Evolutionary conservation across 129 eudicot species (phyloP), one percentile per base, ranked within the genome.

Genomic region (Centrapalus pauciflorus): DNA sequence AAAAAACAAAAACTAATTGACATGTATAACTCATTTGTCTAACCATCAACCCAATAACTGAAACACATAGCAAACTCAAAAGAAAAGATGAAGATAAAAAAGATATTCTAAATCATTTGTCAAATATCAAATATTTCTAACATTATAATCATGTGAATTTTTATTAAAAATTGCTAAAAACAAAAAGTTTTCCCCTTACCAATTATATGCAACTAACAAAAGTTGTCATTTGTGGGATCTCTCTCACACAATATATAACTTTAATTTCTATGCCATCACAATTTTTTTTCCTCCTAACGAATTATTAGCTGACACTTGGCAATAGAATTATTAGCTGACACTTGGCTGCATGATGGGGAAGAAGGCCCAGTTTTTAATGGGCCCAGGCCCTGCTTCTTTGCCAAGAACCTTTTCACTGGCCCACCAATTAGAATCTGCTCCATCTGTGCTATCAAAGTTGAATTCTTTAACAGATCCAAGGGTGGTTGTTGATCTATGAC

Each of bases 401-500:
- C 78, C 84, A 21, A 72, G 54, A 64, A 82, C 90, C 81, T 83
- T 92, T 70, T 82, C 95, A 70, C 75, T 85, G 19, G 83, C 84
- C 90, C 96, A 90, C 95, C 95, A 86, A 61, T 46, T 38, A 26
- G 63, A 68, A 27, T 75, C 74, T 58, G 13, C 81, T 45, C 78
- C 95, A 37, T 92, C 84, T 0, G 79, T 72, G 64, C 70, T 89
- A 56, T 82, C 97, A 74, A 94, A 94, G 72, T 86, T 86, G 74
- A 94, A 94, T 11, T 94, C 99, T 77, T 75, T 86, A 26, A 64
- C 69, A 16, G 95, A 94, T 29, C 97, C 95, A 26, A 89, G 82
- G 13, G 87, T 89, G 61, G 54, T 40, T 7, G 82, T 80, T 38
- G 99, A 84, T 66, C 83, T 66, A 60, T 69, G 79, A 37, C 77